A percentile compares a stretch with the other conserved stretches of the same genome.
These are phyloP conservation scores for Setomelanomma holmii DNA, from an alignment of 2,329 filamentous ascomycete genomes.

Conservation along the genomic window DNA sequence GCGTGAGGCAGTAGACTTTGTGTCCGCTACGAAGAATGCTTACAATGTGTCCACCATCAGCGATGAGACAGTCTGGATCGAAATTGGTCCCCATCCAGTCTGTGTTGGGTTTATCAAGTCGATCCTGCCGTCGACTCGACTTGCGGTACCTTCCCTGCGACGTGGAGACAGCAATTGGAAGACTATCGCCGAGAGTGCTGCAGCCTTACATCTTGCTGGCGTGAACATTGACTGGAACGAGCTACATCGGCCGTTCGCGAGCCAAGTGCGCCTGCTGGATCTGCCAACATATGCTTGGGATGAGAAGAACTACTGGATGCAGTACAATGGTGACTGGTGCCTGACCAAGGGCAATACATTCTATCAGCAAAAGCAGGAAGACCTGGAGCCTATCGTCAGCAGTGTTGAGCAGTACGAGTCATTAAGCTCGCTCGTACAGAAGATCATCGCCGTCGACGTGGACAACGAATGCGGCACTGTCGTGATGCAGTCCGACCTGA, in stretches of 20 bases:
- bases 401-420: too few species aligned
- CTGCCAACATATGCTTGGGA: constrained; percentile 56
- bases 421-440: too few species aligned
- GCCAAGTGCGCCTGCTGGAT: constrained; percentile 56
- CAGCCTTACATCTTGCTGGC: constrained; percentile 61
- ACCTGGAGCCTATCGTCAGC: too few species aligned
- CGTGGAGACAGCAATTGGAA: constrained; percentile 7
- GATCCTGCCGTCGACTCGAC: constrained; percentile 34
- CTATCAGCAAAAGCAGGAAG: too few species aligned
- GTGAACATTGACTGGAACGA: constrained; percentile 67
- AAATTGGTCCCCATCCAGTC: constrained; percentile 58
- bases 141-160: constrained; percentile 14
- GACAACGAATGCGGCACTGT: too few species aligned
- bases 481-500: too few species aligned
- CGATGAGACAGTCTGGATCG: constrained; percentile 50
- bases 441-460: too few species aligned
- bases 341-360: constrained; percentile 1
- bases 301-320: constrained; percentile 48
- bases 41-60: constrained; percentile 34
- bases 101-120: constrained; percentile 43
- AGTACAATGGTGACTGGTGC: constrained; percentile 26
- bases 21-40: constrained; percentile 51
- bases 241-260: constrained; percentile 61
- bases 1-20: constrained; percentile 42
- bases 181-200: constrained; percentile 55